Base-by-base conservation (phyloP, 495 filamentous ascomycete genomes). In the Aspergillus affinis region DNA sequence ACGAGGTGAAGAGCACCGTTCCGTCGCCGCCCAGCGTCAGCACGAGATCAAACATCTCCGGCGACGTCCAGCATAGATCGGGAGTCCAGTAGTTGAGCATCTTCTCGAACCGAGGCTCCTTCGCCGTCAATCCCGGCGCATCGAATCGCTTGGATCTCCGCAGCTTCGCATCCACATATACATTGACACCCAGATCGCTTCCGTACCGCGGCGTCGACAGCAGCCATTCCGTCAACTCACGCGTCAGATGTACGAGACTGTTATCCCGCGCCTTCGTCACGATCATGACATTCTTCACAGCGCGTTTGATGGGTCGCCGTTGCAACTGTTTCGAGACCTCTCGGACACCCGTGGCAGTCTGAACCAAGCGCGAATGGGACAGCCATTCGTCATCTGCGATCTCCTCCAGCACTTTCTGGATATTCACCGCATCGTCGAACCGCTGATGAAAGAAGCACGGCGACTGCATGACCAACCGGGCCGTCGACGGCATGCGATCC, bases 381-480 rank as follows among this genome's bases (percentile, higher is more conserved):
- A 95, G 85, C 76, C 83, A 92, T 61, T 97, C 92, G 71, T 97
- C 91, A 53, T 89, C 90, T 6, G 80, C 76, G 50, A 98, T 95
- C 76, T 98, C 94, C 71, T 98, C 94, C 1, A 98, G 81, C 3
- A 98, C 92, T 70, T 89, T 95, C 57, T 95, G 90, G 48, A 97
- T 88, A 72, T 98, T 92, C 61, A 98, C 90, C 8, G 92, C 92
- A 70, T 96, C 91, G 59, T 97, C 94, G 69, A 98, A 98, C 46
- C 92, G 84, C 74, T 93, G 88, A 74, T 98, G 94, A 81, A 97
- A 98, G 75, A 93, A 98, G 75, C 95, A 98, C 0, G 94, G 94
- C 44, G 91, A 95, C 68, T 93, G 88, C 23, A 97, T 76, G 20
- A 84, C 69, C 61, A 90, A 83, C 32, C 80, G 79, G 29, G 88